Evolutionary conservation across 495 filamentous ascomycete genomes (phyloP), one percentile per base, ranked within the genome.

Genomic region (Penicillium egyptiacum): DNA sequence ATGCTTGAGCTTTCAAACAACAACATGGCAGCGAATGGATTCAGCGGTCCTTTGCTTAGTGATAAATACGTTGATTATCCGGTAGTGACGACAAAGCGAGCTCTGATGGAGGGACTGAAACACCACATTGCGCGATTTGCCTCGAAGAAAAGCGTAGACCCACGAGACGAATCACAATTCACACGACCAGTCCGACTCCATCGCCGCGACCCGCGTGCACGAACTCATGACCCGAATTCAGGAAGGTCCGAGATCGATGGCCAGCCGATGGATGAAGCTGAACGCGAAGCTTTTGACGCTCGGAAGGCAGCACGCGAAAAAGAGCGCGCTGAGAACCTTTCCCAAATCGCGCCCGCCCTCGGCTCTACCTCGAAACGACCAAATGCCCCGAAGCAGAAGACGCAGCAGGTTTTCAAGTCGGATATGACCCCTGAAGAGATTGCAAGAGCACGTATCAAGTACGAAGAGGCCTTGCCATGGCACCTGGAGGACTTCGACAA

Each of bases 401-500:
- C 88, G 7, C 80, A 84, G 55, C 81, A 82, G 56, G 79, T 85
- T 35, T 86, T 83, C 64, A 88, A 92, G 66, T 90, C 86, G 31
- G 83, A 93, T 66, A 89, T 94, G 73, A 91, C 90, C 0, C 88
- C 89, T 14, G 88, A 89, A 40, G 85, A 92, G 61, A 87, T 90
- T 63, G 91, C 90, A 55, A 81, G 84, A 50, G 81, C 84, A 11
- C 84, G 90, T 44, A 80, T 98, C 20, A 86, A 91, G 58, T 98
- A 98, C 60, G 95, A 98, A 68, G 94, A 98, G 65, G 88, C 90
- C 8, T 74, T 96, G 40, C 95, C 95, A 10, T 98, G 94, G 94
- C 92, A 96, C 67, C 70, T 98, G 46, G 94, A 98, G 65, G 94
- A 98, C 70, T 95, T 92, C 52, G 92, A 97, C 62, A 88, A 90